phyloP scores from a whole-genome alignment of 192 early-diverging fungal genomes.

The Coemansia sp. region DNA sequence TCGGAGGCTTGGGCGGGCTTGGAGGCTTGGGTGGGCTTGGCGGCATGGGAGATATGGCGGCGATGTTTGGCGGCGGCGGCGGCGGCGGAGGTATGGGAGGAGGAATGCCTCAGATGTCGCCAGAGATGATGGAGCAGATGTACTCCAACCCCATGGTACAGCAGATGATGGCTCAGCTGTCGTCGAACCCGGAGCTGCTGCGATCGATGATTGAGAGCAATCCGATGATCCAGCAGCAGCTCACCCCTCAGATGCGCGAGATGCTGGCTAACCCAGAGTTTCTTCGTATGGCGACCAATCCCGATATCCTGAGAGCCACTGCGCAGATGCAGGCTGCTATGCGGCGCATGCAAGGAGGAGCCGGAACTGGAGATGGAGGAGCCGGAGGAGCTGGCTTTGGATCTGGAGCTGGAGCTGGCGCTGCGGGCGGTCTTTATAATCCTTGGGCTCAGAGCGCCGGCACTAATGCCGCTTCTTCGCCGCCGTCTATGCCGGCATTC shows the following conservation, averaged over 20 bases:
- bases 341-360: conserved; percentile 36
- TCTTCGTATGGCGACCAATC: conserved; percentile 82
- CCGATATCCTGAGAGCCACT: conserved; percentile 73
- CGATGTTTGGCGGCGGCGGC: conserved; percentile 53
- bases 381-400: conserved; percentile 3
- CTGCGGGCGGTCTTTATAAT: conserved; percentile 33
- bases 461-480: not conserved
- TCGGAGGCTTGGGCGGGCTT: not conserved
- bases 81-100: conserved; percentile 59
- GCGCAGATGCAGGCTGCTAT: conserved; percentile 62
- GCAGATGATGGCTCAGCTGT: conserved; percentile 76
- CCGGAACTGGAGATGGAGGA: conserved; percentile 13
- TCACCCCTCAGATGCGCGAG: conserved; percentile 84
- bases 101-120: conserved; percentile 69
- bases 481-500: not conserved
- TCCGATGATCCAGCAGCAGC: conserved; percentile 69
- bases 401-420: conserved; percentile 11
- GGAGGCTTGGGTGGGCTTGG: not conserved
- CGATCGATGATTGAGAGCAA: conserved; percentile 82
- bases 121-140: conserved; percentile 66
- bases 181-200: conserved; percentile 83
- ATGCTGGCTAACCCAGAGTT: conserved; percentile 80
- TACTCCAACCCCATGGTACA: conserved; percentile 83
- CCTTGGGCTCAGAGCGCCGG: conserved; percentile 33
- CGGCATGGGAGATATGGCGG: conserved; percentile 35